Evolutionary conservation across 2,329 filamentous ascomycete species (phyloP), one percentile per base, ranked within the genome.

Genomic region (Sphaceloma murrayae): DNA sequence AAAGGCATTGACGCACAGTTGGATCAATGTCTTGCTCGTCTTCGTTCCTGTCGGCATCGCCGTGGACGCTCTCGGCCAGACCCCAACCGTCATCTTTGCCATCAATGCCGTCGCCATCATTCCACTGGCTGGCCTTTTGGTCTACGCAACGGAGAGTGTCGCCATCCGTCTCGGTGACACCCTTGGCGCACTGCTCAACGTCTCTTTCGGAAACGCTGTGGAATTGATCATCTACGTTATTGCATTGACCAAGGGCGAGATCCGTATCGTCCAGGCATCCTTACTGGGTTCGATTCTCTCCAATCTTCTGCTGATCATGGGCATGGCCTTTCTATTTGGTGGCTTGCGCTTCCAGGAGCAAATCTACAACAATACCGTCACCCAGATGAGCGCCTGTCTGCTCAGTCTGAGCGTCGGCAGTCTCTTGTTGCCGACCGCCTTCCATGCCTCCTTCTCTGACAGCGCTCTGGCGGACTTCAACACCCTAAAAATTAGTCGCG

Each of bases 301-400:
- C 51, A 94, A 94, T 58, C 66, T 94, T 46, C 71, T 95, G 17
- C 73, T 94, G 49, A 94, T 94, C 57, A 67, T 95, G 54, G 88
- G 88, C 56, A 94, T 94, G 86, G 80, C 80, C 46, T 94, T 95
- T 62, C 74, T 94, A 43, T 66, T 93, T 17, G 88, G 88, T 57
- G 88, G 87, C 51, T 67, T 94, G 45, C 80, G 86, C 50, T 94
- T 78, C 62, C 81, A 83, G 59, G 88, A 95, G 67, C 88, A 94
- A 76, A 80, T 95, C 50, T 95, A 94, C 67, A 95, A 94, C 66
- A 91, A 80, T 64, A 94, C 85, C 16, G 85, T 94, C 47, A 94
- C 87, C 1, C 87, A 95, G 61, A 94, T 94, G 85, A 94, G 86
- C 60, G 88, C 88, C 42, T 94, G 86, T 66, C 71, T 95, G 54